Percentiles rank a stretch among this genome's conserved stretches.
Evolutionary conservation across 2,329 filamentous ascomycete genomes (phyloP).

Genomic region (Aureobasidium leucospermi): DNA sequence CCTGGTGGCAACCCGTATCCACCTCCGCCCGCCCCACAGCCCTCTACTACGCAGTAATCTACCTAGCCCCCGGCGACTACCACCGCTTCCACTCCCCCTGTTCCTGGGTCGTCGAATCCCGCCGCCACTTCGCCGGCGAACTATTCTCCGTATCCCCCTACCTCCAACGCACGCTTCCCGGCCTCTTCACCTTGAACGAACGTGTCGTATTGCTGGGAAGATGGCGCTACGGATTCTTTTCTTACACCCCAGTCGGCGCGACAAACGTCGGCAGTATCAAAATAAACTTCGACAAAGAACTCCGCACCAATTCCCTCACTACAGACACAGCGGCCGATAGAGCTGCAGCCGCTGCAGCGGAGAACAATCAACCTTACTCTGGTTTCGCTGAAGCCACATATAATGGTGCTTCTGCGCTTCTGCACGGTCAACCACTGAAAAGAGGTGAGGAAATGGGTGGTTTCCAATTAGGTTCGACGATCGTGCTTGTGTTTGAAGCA

Average conservation of each 20-base stretch:
- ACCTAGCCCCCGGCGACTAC: constrained; percentile 94
- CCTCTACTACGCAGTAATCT: constrained; percentile 90
- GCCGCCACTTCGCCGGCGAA: constrained; percentile 96
- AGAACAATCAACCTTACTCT: constrained; percentile 72
- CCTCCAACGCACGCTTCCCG: constrained; percentile 83
- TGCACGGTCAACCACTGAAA: constrained; percentile 75
- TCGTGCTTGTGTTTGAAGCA: constrained; percentile 94
- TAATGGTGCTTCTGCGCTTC: constrained; percentile 63
- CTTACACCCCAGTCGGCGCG: constrained; percentile 88
- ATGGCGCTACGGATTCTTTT: constrained; percentile 98
- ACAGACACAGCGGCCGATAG: constrained; percentile 88
- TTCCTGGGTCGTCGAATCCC: constrained; percentile 87
- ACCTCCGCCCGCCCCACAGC: constrained; percentile 46
- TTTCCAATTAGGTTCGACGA: constrained; percentile 89
- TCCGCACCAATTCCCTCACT: constrained; percentile 84
- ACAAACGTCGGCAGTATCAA: constrained; percentile 97
- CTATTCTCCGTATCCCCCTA: constrained; percentile 93
- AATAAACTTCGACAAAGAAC: constrained; percentile 91
- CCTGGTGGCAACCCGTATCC: constrained; percentile 37
- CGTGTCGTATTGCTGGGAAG: constrained; percentile 85
- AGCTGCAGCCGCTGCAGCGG: constrained; percentile 71
- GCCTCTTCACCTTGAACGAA: constrained; percentile 94
- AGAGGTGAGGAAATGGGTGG: constrained; percentile 97
- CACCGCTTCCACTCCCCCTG: constrained; percentile 96
- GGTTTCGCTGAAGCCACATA: constrained; percentile 93